These are phyloP conservation scores for Fragilariopsis cylindrus DNA, from an alignment of 108 stramenopile species.

Conservation along the genomic window DNA sequence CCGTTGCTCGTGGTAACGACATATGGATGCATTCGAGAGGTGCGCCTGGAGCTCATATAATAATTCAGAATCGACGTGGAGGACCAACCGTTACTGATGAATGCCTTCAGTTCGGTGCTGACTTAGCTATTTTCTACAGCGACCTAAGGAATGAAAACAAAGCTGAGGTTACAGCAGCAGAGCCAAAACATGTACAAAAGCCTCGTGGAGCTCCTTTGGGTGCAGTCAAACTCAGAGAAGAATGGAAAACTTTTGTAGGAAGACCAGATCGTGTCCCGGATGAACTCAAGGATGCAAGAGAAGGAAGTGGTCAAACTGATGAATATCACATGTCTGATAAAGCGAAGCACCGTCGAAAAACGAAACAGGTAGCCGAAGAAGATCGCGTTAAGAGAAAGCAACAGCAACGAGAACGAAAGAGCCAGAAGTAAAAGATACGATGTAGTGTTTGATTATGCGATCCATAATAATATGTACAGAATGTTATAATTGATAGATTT, in stretches of 20 bases:
- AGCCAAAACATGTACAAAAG: conserved; percentile 84
- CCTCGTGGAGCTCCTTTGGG: conserved; percentile 84
- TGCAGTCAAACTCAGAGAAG: conserved; percentile 78
- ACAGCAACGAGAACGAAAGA: conserved; percentile 16
- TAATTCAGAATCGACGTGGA: conserved; percentile 69
- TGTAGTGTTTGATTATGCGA: no score
- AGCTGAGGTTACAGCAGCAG: conserved; percentile 71
- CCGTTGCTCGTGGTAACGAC: conserved; percentile 69
- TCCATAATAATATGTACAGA: no score
- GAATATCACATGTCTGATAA: conserved; percentile 61
- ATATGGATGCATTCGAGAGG: conserved; percentile 84
- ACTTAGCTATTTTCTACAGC: conserved; percentile 84
- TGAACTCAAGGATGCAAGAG: conserved; percentile 71
- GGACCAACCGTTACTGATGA: conserved; percentile 59
- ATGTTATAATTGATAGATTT: neutral
- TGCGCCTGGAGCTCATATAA: conserved; percentile 85
- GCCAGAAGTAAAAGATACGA: conserved; percentile 1
- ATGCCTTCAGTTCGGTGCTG: conserved; percentile 76
- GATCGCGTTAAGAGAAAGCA: conserved; percentile 19
- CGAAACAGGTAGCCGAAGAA: conserved; percentile 37
- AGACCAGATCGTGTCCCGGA: conserved; percentile 71
- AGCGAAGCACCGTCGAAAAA: conserved; percentile 72
- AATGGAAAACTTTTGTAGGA: conserved; percentile 67
- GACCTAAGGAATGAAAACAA: conserved; percentile 72
- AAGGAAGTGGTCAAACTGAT: conserved; percentile 61